Conservation (phyloP, 441 rosid species). For the Adansonia rubrostipa region DNA sequence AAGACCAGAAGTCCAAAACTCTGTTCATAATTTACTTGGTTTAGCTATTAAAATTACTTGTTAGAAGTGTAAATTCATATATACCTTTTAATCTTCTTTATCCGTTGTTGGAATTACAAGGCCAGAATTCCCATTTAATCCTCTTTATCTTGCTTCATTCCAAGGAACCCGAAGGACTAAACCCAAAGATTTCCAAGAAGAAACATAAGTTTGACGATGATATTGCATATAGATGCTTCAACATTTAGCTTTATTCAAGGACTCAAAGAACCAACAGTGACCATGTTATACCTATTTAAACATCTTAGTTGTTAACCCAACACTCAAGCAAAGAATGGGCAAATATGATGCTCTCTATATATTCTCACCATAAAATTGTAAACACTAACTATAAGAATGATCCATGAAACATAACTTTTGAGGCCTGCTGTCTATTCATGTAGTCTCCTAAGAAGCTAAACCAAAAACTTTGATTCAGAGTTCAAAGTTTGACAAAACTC, state of each 20-base stretch:
- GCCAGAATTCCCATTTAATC: too few species aligned
- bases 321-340: neutral
- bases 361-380: neutral
- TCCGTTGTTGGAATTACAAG: too few species aligned
- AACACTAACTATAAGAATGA: neutral
- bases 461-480: neutral
- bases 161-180: neutral
- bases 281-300: neutral
- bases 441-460: neutral
- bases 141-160: neutral
- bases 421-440: neutral
- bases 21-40: neutral
- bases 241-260: neutral
- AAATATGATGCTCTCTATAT: neutral
- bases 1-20: conserved; percentile 5
- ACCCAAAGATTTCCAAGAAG: neutral
- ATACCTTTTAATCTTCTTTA: neutral
- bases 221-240: neutral
- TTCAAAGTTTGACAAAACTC: conserved; percentile 1
- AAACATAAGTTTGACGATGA: neutral
- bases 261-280: neutral
- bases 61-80: neutral
- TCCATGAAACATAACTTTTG: neutral
- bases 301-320: neutral
- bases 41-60: neutral